phyloP scores from a whole-genome alignment of 106 monocot genomes.

The Gastrodia elata region DNA sequence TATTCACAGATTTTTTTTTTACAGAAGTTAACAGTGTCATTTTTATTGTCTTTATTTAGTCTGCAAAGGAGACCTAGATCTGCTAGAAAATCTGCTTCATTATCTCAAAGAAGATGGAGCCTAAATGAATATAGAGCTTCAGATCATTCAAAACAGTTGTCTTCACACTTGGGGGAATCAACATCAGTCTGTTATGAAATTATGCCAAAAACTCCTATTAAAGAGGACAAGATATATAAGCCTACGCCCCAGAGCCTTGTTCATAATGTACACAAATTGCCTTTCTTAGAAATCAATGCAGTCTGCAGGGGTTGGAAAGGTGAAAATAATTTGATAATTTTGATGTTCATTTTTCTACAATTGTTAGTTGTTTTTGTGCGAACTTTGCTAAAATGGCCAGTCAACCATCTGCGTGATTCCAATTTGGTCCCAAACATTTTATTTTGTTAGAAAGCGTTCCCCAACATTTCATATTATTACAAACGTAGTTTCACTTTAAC shows the following conservation, averaged over 20 bases:
- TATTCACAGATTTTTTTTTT: background rate
- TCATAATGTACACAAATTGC: constrained; percentile 24
- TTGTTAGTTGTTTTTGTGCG: background rate
- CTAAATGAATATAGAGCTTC: constrained; percentile 3
- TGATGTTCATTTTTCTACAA: background rate
- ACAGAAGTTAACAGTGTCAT: background rate
- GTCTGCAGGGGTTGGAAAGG: background rate
- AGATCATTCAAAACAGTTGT: background rate
- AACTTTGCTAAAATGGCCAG: too few species aligned
- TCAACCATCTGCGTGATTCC: too few species aligned
- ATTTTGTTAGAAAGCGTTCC: too few species aligned
- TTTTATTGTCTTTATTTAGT: background rate
- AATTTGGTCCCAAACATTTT: too few species aligned
- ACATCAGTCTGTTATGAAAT: background rate
- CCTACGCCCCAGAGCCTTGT: background rate
- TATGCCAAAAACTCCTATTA: constrained; percentile 5
- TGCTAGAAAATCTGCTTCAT: background rate
- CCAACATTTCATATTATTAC: too few species aligned
- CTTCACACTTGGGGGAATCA: background rate
- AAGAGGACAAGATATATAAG: background rate
- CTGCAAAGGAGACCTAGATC: background rate
- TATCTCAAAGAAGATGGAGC: background rate
- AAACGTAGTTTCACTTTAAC: too few species aligned
- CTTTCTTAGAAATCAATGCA: constrained; percentile 4
- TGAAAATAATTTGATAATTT: background rate